Evolutionary conservation across 2,329 filamentous ascomycete genomes (phyloP), one percentile per base, ranked within the genome.

Genomic region (Fusarium oligoseptatum): DNA sequence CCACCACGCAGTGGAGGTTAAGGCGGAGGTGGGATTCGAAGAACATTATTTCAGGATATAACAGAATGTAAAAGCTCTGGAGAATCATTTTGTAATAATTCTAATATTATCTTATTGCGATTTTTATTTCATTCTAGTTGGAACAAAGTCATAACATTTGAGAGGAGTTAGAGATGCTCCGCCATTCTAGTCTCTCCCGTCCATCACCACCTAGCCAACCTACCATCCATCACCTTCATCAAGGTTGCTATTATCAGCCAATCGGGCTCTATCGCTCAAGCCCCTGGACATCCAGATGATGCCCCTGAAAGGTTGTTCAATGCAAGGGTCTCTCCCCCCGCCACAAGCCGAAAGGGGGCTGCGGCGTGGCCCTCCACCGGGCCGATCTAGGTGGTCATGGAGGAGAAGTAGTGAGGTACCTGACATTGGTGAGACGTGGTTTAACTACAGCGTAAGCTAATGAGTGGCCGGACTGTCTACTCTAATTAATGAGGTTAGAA

Each of bases 171-270:
- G 32, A 15, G 15, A 17, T 39, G 37, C 37, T 39, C 43, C 24
- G 4, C 14, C 14, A 5, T 27, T 48, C 43, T 48, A 3, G 8
- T 27, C 43, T 5, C 20, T 48, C 22, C 43, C 9, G 4, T 27
- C 43, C 27, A 48, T 48, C 43, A 48, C 17, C 10, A 52, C 22
- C 22, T 24, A 24, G 22, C 22, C 22, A 24, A 20, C 27, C 48
- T 52, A 2, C 48, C 89, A 81, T 91, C 90, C 20, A 79, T 90
- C 20, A 79, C 78, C 17, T 87, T 84, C 74, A 91, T 88, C 0
- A 24, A 37, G 22, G 6, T 14, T 43, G 27, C 11, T 55, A 29
- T 29, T 20, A 12, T 12, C 27, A 39, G 88, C 90, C 0, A 84
- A 84, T 71, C n/a, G 32, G 43, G 29, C 17, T 71, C 48, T 60